Evolutionary conservation across 768 basidiomycete genomes (phyloP).

Genomic region (Tylopilus subfusipes): DNA sequence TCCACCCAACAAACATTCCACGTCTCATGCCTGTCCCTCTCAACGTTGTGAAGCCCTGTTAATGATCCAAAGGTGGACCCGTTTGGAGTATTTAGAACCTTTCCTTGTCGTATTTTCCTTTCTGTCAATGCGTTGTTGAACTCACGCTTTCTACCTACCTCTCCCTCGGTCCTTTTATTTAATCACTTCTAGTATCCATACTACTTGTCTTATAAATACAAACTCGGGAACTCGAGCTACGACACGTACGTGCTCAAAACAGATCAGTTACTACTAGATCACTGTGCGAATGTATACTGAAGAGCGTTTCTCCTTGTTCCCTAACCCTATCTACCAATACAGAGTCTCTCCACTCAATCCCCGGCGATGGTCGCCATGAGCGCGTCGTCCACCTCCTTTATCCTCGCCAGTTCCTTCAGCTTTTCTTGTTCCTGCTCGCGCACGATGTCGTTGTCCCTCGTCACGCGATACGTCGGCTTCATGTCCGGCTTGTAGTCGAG

Average conservation of each 20-base stretch:
- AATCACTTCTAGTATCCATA: not conserved
- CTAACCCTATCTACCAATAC: not conserved
- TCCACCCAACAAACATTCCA: not conserved
- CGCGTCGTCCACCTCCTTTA: slow-evolving; percentile 63
- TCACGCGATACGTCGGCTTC: slow-evolving; percentile 63
- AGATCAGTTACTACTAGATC: slow-evolving; percentile 5
- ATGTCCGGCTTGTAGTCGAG: slow-evolving; percentile 76
- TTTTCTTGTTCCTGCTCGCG: slow-evolving; percentile 55
- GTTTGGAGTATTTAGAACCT: slow-evolving; percentile 12
- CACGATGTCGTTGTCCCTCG: slow-evolving; percentile 63
- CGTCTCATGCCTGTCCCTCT: not conserved
- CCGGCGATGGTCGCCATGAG: slow-evolving; percentile 45
- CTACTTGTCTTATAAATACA: slow-evolving; percentile 1
- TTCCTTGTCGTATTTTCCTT: not conserved
- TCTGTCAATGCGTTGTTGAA: slow-evolving; percentile 2
- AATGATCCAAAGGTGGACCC: slow-evolving; percentile 10
- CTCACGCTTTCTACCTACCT: slow-evolving; percentile 11
- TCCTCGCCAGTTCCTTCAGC: slow-evolving; percentile 50
- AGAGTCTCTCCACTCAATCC: not conserved
- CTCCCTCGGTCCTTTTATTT: not conserved
- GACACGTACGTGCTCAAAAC: slow-evolving; percentile 8
- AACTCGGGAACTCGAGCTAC: not conserved
- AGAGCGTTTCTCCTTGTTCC: not conserved
- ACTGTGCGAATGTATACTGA: slow-evolving; percentile 11
- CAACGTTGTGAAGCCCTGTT: slow-evolving; percentile 8